Evolutionary conservation across 345 rosid species (phyloP).

Genomic region (Arabidopsis arenosa): DNA sequence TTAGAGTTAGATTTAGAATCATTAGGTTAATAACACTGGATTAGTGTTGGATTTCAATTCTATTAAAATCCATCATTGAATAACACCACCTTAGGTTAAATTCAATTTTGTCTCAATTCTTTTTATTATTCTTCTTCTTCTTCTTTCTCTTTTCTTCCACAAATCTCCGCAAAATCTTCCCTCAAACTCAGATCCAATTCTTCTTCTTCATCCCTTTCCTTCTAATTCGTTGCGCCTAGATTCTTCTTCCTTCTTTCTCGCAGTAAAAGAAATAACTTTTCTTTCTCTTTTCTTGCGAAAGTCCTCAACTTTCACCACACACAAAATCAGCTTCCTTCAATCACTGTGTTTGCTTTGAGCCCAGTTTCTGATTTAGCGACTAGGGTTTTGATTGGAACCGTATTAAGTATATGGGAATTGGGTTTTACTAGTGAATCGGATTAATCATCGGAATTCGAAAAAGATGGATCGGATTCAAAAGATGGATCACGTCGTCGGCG

Average conservation of each 20-base stretch:
- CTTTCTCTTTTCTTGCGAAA: slow-evolving; percentile 14
- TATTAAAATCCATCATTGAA: too few species aligned
- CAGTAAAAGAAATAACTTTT: slow-evolving; percentile 17
- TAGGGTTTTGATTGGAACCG: slow-evolving; percentile 36
- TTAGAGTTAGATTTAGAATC: too few species aligned
- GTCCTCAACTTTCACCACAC: slow-evolving; percentile 23
- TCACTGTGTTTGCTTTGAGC: slow-evolving; percentile 17
- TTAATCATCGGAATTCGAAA: slow-evolving; percentile 20
- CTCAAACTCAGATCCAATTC: slow-evolving; percentile 49
- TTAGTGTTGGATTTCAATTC: too few species aligned
- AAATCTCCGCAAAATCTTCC: slow-evolving; percentile 37
- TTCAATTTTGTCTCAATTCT: neutral
- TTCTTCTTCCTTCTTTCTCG: slow-evolving; percentile 37
- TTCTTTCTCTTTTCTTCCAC: neutral
- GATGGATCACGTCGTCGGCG: slow-evolving; percentile 73
- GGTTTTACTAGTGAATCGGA: slow-evolving; percentile 39
- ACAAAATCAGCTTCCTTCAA: slow-evolving; percentile 37
- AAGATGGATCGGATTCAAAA: slow-evolving; percentile 42
- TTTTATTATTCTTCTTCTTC: slow-evolving; percentile 1
- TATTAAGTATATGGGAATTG: slow-evolving; percentile 36
- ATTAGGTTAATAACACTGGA: too few species aligned
- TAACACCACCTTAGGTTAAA: too few species aligned
- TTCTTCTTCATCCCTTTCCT: slow-evolving; percentile 7
- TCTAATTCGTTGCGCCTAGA: slow-evolving; percentile 13
- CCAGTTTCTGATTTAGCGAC: slow-evolving; percentile 19